A percentile compares a stretch with the other conserved stretches of the same genome.
phyloP scores from a whole-genome alignment of 1,284 basidiomycete species.

The Flammula alnicola region DNA sequence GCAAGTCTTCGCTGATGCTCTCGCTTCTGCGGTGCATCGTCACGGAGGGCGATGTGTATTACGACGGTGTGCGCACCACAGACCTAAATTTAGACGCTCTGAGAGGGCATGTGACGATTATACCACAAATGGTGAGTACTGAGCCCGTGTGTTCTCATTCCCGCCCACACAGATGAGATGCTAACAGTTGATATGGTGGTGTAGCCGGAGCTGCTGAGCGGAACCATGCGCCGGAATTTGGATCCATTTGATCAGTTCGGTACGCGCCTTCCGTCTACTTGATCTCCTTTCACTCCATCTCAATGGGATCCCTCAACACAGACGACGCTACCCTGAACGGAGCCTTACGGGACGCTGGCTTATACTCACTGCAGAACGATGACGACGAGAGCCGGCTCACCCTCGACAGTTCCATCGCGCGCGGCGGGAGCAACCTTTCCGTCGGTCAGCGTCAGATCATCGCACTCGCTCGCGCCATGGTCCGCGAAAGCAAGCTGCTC shows the following conservation, averaged over 20 bases:
- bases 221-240: constrained; percentile 52
- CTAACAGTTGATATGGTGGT: no score
- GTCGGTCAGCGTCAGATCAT: no score
- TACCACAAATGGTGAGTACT: constrained; percentile 40
- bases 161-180: background rate
- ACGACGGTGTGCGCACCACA: constrained; percentile 49
- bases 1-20: constrained; percentile 62
- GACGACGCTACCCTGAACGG: constrained; percentile 53
- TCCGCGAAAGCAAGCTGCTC: constrained; percentile 64
- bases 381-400: constrained; percentile 49
- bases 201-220: no score
- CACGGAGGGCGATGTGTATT: constrained; percentile 57
- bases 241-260: constrained; percentile 67
- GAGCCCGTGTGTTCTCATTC: constrained; percentile 31
- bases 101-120: constrained; percentile 64
- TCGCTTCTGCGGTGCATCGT: constrained; percentile 57
- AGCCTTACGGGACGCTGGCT: constrained; percentile 45
- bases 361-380: constrained; percentile 39
- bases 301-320: no score
- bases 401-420: constrained; percentile 53
- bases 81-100: constrained; percentile 66
- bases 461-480: no score
- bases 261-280: no score
- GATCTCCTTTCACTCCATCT: no score
- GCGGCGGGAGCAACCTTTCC: constrained; percentile 65